phyloP scores from a whole-genome alignment of 768 basidiomycete genomes.

The Tricholoma bakamatsutake region DNA sequence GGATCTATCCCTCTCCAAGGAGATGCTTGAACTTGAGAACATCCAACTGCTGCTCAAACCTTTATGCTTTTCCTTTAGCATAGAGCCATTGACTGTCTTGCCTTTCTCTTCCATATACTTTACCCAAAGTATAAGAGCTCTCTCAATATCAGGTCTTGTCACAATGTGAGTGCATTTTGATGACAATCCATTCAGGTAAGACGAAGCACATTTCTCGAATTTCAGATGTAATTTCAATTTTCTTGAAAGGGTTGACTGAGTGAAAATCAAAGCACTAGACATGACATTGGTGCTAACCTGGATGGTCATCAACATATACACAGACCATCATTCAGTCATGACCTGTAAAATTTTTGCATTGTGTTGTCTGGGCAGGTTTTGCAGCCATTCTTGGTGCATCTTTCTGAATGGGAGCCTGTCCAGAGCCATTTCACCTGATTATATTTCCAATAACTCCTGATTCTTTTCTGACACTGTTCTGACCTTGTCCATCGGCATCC shows the following conservation, averaged over 20 bases:
- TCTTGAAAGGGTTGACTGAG: conserved; percentile 20
- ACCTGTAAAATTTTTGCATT: neutral
- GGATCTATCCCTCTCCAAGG: conserved; percentile 18
- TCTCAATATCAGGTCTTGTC: no score
- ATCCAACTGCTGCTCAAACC: no score
- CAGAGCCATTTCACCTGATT: no score
- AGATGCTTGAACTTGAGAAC: conserved; percentile 16
- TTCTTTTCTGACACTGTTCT: no score
- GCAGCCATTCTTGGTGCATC: neutral
- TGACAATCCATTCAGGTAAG: conserved; percentile 20
- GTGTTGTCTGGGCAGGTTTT: no score
- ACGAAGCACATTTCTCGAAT: conserved; percentile 6
- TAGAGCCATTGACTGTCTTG: conserved; percentile 17
- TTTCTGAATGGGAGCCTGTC: neutral
- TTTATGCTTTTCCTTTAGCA: conserved; percentile 20
- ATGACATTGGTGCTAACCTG: conserved; percentile 11
- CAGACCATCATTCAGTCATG: neutral
- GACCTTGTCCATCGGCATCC: no score
- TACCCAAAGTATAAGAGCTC: no score
- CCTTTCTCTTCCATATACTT: conserved; percentile 24
- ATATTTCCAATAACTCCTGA: no score
- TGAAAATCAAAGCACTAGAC: conserved; percentile 18
- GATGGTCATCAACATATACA: neutral
- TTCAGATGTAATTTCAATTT: neutral
- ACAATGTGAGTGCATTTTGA: conserved; percentile 24